Evolutionary conservation across 805 yeast species (phyloP).

Genomic region (Lipomyces mesembrius): DNA sequence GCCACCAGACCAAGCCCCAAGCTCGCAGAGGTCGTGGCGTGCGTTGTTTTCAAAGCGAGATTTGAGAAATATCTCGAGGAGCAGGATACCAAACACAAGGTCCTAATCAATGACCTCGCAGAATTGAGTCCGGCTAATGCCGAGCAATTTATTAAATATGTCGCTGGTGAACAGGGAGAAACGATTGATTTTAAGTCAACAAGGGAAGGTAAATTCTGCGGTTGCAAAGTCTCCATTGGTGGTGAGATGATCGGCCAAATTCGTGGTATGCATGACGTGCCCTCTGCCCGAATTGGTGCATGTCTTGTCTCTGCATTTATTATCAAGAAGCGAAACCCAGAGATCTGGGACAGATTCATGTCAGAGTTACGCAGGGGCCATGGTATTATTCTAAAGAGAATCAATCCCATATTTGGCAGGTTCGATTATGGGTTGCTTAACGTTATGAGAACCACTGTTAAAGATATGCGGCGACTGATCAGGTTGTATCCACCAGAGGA

Average conservation of each 20-base stretch:
- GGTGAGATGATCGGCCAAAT: constrained; percentile 23
- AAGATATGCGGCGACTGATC: constrained; percentile 13
- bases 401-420: constrained; percentile 19
- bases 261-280: constrained; percentile 22
- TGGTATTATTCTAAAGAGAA: constrained; percentile 16
- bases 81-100: neutral
- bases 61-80: constrained; percentile 11
- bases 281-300: constrained; percentile 20
- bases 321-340: constrained; percentile 21
- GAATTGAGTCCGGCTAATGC: constrained; percentile 29
- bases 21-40: constrained; percentile 26
- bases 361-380: constrained; percentile 11
- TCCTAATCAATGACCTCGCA: constrained; percentile 24
- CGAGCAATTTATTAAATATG: constrained; percentile 20
- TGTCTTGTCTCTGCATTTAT: constrained; percentile 27
- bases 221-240: constrained; percentile 20
- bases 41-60: constrained; percentile 19
- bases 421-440: constrained; percentile 4
- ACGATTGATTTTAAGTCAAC: neutral
- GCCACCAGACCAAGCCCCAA: neutral
- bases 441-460: constrained; percentile 16
- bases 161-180: constrained; percentile 15
- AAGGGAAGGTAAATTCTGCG: constrained; percentile 5
- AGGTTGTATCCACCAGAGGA: constrained; percentile 2
- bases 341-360: constrained; percentile 23